Evolutionary conservation across 1,139 yeast genomes (phyloP).

Genomic region (Scheffersomyces quercinus): DNA sequence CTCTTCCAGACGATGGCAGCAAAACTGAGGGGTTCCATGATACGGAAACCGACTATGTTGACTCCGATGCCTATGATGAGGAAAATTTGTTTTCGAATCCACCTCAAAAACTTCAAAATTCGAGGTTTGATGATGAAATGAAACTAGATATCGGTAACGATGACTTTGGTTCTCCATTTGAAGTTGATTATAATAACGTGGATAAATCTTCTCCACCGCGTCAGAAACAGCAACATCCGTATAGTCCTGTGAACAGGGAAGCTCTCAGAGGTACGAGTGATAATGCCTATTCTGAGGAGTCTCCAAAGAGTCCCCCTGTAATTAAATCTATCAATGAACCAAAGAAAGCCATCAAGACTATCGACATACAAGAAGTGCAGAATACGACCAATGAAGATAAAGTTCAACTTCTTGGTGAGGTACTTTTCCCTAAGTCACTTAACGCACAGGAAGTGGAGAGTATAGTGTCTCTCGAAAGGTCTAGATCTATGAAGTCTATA

Average conservation of each 20-base stretch:
- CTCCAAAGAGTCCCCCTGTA: too few species aligned
- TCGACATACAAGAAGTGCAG: not conserved
- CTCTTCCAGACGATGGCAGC: conserved; percentile 5
- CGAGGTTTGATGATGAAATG: conserved; percentile 34
- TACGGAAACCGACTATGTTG: conserved; percentile 2
- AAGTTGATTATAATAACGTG: conserved; percentile 20
- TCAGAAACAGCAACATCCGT: not conserved
- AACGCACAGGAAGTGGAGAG: conserved; percentile 71
- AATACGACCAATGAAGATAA: conserved; percentile 1
- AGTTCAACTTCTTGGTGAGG: conserved; percentile 51
- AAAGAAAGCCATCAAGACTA: not conserved
- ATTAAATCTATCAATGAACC: too few species aligned
- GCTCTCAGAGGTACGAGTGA: not conserved
- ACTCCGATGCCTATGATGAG: conserved; percentile 21
- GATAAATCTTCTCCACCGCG: conserved; percentile 1
- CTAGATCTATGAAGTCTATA: conserved; percentile 58
- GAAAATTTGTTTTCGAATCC: conserved; percentile 27
- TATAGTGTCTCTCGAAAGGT: conserved; percentile 69
- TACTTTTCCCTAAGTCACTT: conserved; percentile 68
- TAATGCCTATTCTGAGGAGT: too few species aligned
- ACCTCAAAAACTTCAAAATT: conserved; percentile 24
- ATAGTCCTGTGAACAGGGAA: not conserved
- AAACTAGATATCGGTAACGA: conserved; percentile 10
- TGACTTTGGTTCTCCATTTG: conserved; percentile 38
- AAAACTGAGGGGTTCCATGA: conserved; percentile 5